A percentile compares a stretch with the other conserved stretches of the same genome.
Conservation (phyloP, 225 moss, liverwort and hornwort species). For the Asterella californica region DNA sequence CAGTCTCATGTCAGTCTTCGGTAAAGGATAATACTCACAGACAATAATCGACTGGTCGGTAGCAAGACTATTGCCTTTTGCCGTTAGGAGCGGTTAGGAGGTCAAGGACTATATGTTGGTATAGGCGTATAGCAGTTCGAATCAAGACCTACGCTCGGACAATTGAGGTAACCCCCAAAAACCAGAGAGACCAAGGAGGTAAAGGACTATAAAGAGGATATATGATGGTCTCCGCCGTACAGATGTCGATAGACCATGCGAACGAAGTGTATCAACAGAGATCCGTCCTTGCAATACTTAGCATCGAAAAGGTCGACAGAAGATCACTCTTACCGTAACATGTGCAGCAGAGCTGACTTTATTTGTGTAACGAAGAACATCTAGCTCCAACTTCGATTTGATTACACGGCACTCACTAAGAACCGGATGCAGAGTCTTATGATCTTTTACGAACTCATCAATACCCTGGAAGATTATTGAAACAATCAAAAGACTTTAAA, state of each 20-base stretch:
- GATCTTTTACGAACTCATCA: slow-evolving; percentile 52
- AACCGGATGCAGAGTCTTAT: slow-evolving; percentile 58
- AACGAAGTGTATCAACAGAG: background rate
- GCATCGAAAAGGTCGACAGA: too few species aligned
- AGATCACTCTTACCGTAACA: slow-evolving; percentile 54
- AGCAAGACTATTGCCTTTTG: background rate
- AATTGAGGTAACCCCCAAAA: too few species aligned
- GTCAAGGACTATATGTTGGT: too few species aligned
- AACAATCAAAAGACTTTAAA: background rate
- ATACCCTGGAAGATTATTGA: slow-evolving; percentile 40
- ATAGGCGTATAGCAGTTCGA: too few species aligned
- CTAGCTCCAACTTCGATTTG: slow-evolving; percentile 69
- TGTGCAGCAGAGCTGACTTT: slow-evolving; percentile 89
- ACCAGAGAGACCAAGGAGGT: too few species aligned
- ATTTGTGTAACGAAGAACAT: slow-evolving; percentile 70
- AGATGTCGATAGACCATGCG: background rate
- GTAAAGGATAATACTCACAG: background rate
- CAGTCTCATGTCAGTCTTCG: background rate
- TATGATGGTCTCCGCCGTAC: background rate
- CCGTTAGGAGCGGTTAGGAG: background rate
- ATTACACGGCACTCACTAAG: slow-evolving; percentile 86
- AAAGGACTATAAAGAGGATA: too few species aligned
- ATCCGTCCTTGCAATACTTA: background rate
- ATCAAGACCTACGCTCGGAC: too few species aligned
- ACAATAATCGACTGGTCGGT: background rate